Base-by-base conservation (phyloP, 306 rosid species). In the Quercus parvula region DNA sequence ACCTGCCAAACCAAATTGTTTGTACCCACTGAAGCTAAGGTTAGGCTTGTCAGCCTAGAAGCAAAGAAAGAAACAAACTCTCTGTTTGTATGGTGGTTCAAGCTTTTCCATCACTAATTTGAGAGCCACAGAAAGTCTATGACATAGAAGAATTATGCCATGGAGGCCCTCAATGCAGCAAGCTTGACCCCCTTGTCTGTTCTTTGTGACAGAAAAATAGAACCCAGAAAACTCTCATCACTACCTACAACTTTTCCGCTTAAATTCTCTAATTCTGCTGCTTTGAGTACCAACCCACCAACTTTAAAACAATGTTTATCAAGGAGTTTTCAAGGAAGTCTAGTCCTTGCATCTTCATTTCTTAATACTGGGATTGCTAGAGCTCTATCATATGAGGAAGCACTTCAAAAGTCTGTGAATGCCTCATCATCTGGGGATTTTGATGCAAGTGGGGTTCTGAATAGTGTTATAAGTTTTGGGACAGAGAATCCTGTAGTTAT, bases 161-260 rank as follows among this genome's bases (percentile, higher is more conserved):
- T 96, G 99, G 98, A 93, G 88, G 92, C 98, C 89, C 94, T 96
- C 88, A 93, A 93, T 90, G 96, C 92, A 72, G 88, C 88, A 79
- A 78, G 88, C 58, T 90, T 91, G 75, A 91, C 86, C 85, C 96
- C 99, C 70, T 80, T 93, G 75, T 92, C 98, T 74, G 88, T 93
- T 14, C 92, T 91, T 72, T 81, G 87, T 73, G 93, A 90, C 46
- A 90, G 81, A 81, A 89, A 79, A 78, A 88, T 81, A 80, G 83
- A 88, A 56, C 89, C 90, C 81, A 87, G 85, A 81, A 92, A 85
- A 82, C n/a, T 81, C 71, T 58, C 90, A 68, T 62, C 90, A 56
- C 24, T 77, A 10, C 80, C 84, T 41, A 56, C 87, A 70, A 56
- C 82, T 71, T 77, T 84, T 41, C 81, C 87, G 0, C 79, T 86